A percentile compares a stretch with the other conserved stretches of the same genome.
Evolutionary conservation across 108 stramenopile species (phyloP).

Genomic region (Conticribra weissflogii): DNA sequence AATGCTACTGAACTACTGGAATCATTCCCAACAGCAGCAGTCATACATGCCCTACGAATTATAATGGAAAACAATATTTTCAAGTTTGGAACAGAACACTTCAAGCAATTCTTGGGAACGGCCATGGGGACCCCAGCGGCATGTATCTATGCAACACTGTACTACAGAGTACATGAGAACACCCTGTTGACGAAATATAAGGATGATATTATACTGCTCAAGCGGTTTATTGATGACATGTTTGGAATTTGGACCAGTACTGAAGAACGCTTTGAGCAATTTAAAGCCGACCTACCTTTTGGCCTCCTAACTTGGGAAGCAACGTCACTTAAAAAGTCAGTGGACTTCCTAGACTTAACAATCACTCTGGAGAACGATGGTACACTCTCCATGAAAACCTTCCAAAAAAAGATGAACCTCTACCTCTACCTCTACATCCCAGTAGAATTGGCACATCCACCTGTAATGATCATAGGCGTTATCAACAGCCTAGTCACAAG

Average conservation of each 20-base stretch:
- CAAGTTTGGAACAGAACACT: conserved; percentile 22
- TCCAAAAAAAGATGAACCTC: not conserved
- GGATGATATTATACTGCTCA: not conserved
- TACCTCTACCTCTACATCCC: not conserved
- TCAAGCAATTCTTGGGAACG: conserved; percentile 19
- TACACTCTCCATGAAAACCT: not conserved
- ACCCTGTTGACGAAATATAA: not conserved
- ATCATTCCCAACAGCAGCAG: conserved; percentile 3
- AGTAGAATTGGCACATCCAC: too few species aligned
- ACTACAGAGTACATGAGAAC: conserved; percentile 22
- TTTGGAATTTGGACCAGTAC: conserved; percentile 3
- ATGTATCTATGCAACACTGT: conserved; percentile 20
- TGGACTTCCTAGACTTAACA: not conserved
- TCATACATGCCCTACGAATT: conserved; percentile 7
- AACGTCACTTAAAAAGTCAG: not conserved
- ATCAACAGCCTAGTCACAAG: too few species aligned
- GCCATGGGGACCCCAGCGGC: conserved; percentile 37
- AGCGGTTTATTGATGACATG: conserved; percentile 9
- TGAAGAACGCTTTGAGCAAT: not conserved
- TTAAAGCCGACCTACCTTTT: not conserved
- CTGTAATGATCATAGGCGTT: too few species aligned
- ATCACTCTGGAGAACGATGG: not conserved
- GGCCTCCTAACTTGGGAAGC: not conserved
- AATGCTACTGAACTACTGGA: not conserved
- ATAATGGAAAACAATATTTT: conserved; percentile 22